These are phyloP conservation scores for Edhazardia aedis DNA, from an alignment of 371 early-diverging fungal species.

Conservation along the genomic window DNA sequence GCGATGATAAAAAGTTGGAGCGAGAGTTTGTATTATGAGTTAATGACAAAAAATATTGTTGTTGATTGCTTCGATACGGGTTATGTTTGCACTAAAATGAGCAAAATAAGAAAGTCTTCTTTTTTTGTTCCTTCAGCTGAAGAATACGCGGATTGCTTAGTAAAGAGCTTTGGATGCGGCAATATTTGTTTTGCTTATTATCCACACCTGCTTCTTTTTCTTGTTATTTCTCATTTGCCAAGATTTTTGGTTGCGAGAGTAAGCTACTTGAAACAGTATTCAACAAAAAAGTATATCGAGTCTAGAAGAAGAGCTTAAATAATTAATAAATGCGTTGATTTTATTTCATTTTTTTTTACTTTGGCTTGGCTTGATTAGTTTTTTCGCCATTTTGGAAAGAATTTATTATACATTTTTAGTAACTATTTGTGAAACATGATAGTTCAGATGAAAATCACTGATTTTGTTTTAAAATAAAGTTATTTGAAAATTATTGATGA, in stretches of 20 bases:
- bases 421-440: no score
- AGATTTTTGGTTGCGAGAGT: neutral
- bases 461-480: no score
- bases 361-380: no score
- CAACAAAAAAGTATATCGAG: neutral
- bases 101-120: conserved; percentile 58
- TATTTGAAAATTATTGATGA: no score
- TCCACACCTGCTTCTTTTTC: conserved; percentile 57
- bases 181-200: conserved; percentile 57
- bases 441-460: no score
- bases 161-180: conserved; percentile 55
- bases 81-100: conserved; percentile 68
- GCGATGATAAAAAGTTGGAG: conserved; percentile 69
- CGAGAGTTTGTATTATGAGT: conserved; percentile 62
- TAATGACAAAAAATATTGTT: conserved; percentile 52
- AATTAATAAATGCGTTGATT: no score
- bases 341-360: no score
- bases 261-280: neutral
- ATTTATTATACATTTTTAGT: no score
- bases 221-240: conserved; percentile 49
- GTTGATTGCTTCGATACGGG: conserved; percentile 71
- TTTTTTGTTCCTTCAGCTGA: conserved; percentile 59
- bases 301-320: no score
- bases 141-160: conserved; percentile 54
- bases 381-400: no score